phyloP scores from a whole-genome alignment of 1,284 basidiomycete species.

The Marasmius oreades region DNA sequence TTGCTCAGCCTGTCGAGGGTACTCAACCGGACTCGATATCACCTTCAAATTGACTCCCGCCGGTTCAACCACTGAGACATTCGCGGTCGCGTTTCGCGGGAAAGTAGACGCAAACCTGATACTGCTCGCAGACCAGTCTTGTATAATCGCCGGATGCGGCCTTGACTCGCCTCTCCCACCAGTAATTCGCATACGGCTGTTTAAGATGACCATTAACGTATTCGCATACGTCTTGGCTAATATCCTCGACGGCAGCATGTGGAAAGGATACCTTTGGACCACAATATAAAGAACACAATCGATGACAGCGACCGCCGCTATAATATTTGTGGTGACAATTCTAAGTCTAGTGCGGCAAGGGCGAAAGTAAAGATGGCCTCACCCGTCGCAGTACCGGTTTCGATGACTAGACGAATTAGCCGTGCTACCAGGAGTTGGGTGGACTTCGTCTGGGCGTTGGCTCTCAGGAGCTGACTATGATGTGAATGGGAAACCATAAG shows the following conservation, averaged over 20 bases:
- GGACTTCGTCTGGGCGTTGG: conserved; percentile 1
- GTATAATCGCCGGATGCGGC: background rate
- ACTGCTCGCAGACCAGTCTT: background rate
- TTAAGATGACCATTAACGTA: background rate
- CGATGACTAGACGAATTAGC: conserved; percentile 7
- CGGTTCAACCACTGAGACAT: background rate
- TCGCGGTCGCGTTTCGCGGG: background rate
- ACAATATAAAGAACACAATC: conserved; percentile 3
- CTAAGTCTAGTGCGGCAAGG: background rate
- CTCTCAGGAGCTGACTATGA: background rate
- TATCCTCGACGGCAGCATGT: background rate
- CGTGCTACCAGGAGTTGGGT: conserved; percentile 5
- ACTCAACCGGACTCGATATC: background rate
- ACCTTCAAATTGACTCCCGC: background rate
- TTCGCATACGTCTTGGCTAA: conserved; percentile 4
- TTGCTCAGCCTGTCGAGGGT: background rate
- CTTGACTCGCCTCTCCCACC: background rate
- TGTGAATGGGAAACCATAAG: background rate
- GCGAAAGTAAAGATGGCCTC: background rate
- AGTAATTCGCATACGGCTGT: background rate
- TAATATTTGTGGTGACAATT: background rate
- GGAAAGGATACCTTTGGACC: background rate
- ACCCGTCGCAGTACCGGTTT: conserved; percentile 7
- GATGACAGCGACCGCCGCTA: conserved; percentile 7
- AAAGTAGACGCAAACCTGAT: background rate